phyloP scores from a whole-genome alignment of 2,329 filamentous ascomycete genomes.

The Neonectria sp. region DNA sequence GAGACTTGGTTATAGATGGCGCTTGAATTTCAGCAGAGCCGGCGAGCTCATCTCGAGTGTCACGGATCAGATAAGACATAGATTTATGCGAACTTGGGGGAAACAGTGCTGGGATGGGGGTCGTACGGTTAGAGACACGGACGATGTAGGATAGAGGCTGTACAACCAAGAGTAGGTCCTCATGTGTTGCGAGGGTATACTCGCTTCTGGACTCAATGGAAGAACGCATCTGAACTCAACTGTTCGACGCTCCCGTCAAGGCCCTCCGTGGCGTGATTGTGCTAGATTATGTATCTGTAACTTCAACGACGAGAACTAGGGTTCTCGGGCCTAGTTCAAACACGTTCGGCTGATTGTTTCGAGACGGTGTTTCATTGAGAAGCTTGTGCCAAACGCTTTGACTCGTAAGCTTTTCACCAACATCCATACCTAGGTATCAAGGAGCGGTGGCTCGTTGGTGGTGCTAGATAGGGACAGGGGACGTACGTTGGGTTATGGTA shows the following conservation, averaged over 20 bases:
- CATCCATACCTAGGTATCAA: not conserved
- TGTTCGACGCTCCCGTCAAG: not conserved
- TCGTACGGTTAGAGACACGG: conserved; percentile 23
- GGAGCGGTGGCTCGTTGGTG: not conserved
- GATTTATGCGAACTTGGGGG: conserved; percentile 25
- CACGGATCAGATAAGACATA: conserved; percentile 36
- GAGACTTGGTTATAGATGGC: conserved; percentile 32
- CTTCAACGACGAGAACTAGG: not conserved
- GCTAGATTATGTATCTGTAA: not conserved
- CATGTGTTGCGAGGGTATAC: conserved; percentile 4
- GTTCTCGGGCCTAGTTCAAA: conserved; percentile 7
- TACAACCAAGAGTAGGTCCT: conserved; percentile 7
- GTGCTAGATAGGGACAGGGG: not conserved
- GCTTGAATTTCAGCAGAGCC: conserved; percentile 38
- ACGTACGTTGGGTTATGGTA: not conserved
- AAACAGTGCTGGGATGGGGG: conserved; percentile 23
- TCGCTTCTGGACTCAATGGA: conserved; percentile 7
- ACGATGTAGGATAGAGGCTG: conserved; percentile 33
- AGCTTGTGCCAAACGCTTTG: conserved; percentile 14
- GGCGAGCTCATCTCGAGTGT: conserved; percentile 41
- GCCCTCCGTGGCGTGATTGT: not conserved
- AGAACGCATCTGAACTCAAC: not conserved
- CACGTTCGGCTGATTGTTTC: conserved; percentile 18
- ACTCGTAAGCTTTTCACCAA: not conserved
- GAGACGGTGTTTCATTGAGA: conserved; percentile 16